Evolutionary conservation across 23 red algal genomes (phyloP).

Genomic region (Pyropia yezoensis): DNA sequence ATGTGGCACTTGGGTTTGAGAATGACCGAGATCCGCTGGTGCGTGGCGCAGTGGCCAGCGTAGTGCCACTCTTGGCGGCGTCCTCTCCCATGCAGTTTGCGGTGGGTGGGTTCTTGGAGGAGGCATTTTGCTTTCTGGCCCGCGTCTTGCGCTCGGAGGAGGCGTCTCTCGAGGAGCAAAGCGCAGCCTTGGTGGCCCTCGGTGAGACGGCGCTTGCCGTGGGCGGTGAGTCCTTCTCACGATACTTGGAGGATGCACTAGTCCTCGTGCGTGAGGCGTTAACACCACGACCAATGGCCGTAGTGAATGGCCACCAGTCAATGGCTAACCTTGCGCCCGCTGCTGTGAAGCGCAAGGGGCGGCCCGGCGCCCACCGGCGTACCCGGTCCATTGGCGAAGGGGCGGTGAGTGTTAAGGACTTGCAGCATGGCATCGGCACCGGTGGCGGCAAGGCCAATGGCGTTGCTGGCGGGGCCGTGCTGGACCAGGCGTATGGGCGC

Average conservation of each 20-base stretch:
- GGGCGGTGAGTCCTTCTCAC: background rate
- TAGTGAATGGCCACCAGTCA: no score
- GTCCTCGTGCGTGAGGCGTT: constrained; percentile 41
- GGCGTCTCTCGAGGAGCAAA: constrained; percentile 15
- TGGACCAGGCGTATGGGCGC: no score
- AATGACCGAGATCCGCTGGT: constrained; percentile 19
- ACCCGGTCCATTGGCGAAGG: no score
- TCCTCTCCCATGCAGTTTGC: constrained; percentile 25
- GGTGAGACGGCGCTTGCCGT: constrained; percentile 53
- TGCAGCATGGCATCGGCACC: background rate
- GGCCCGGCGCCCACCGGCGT: no score
- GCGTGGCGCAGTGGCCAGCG: constrained; percentile 34
- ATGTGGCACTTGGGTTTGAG: constrained; percentile 36
- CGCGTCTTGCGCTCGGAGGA: constrained; percentile 22
- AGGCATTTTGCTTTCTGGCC: constrained; percentile 13
- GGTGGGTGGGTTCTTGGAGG: constrained; percentile 11
- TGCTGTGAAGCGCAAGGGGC: no score
- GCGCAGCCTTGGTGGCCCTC: constrained; percentile 44
- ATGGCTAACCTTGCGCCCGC: no score
- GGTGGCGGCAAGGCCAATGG: background rate
- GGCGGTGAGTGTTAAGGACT: no score
- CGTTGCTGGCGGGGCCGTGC: background rate
- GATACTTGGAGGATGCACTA: constrained; percentile 49
- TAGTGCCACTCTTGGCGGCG: constrained; percentile 26
- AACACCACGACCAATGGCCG: background rate